Base-by-base conservation (phyloP, 2,329 filamentous ascomycete species). In the Fusarium euwallaceae region DNA sequence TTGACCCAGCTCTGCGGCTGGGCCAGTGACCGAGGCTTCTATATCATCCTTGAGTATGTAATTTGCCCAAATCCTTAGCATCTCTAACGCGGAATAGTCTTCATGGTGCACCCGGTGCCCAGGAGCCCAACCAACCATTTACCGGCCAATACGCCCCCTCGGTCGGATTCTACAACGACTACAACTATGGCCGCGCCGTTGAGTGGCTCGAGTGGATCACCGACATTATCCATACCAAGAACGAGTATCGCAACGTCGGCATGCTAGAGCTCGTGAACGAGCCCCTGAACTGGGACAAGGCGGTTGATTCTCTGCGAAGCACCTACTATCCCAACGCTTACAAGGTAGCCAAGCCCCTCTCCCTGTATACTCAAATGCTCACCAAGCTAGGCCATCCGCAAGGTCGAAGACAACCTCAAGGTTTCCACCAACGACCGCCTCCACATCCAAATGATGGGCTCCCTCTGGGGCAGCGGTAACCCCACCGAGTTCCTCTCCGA, bases 181-280 rank as follows among this genome's bases (percentile, higher is more conserved):
- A 87, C 76, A 85, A 92, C 79, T 92, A 89, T 79, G 85, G 85
- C 27, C 88, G 90, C 12, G 88, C 88, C 4, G 78, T 86, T 66
- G 78, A 85, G 61, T 91, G 90, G 81, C 85, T 91, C n/a, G 81
- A 85, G 63, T 90, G 86, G 85, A 86, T 92, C 75, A 86, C 88
- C 12, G 83, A 85, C 41, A 82, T 85, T 43, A 86, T 90, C 67
- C 88, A 91, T 78, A 82, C 76, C 41, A 86, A 84, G 68, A 61
- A 80, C 39, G 84, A 84, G 34, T 89, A 88, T 78, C 81, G 85
- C 63, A 90, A 87, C 53, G 89, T 91, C 29, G 89, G 89, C 66
- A 91, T 90, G 86, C 78, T 92, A 41, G 86, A 89, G 77, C 80
- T 91, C 14, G 82, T 79, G 24, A 79, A 78, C n/a, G 77, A 79